Conservation (phyloP, 352 stramenopile species). For the Phytophthora rubi region DNA sequence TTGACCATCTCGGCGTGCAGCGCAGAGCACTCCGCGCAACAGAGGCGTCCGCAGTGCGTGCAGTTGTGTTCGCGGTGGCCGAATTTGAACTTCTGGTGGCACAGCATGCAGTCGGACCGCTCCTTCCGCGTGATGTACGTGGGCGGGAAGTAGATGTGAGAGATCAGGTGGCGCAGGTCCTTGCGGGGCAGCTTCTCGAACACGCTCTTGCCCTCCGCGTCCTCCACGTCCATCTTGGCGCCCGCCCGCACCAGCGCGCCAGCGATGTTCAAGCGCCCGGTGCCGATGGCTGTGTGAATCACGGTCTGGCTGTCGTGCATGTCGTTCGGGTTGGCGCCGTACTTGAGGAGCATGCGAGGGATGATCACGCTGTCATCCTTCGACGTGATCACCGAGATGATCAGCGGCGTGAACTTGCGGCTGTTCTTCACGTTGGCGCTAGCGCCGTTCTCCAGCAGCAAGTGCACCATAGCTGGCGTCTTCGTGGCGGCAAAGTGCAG, state of each 20-base stretch:
- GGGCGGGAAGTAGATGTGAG: slow-evolving; percentile 88
- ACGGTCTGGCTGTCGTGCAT: slow-evolving; percentile 90
- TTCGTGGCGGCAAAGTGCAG: slow-evolving; percentile 90
- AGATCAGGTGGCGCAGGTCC: slow-evolving; percentile 72
- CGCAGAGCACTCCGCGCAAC: slow-evolving; percentile 73
- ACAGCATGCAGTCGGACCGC: slow-evolving; percentile 84
- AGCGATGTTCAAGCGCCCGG: slow-evolving; percentile 70
- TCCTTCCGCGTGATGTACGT: slow-evolving; percentile 90
- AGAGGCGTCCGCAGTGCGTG: slow-evolving; percentile 83
- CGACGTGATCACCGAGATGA: slow-evolving; percentile 90
- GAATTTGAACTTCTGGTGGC: slow-evolving; percentile 88
- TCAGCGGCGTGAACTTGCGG: slow-evolving; percentile 84
- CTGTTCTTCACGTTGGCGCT: slow-evolving; percentile 90
- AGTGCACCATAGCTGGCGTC: slow-evolving; percentile 82
- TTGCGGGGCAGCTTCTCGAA: slow-evolving; percentile 87
- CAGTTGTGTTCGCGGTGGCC: slow-evolving; percentile 87
- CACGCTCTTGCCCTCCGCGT: slow-evolving; percentile 82
- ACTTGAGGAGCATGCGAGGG: slow-evolving; percentile 89
- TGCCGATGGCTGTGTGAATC: slow-evolving; percentile 84
- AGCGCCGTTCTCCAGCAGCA: slow-evolving; percentile 77
- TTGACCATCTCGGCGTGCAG: slow-evolving; percentile 77
- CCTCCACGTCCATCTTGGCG: slow-evolving; percentile 89
- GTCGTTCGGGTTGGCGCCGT: slow-evolving; percentile 87
- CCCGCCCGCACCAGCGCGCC: slow-evolving; percentile 81
- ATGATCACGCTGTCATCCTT: slow-evolving; percentile 85